Evolutionary conservation across 768 basidiomycete genomes (phyloP).

Genomic region (Pleurotus platypus): DNA sequence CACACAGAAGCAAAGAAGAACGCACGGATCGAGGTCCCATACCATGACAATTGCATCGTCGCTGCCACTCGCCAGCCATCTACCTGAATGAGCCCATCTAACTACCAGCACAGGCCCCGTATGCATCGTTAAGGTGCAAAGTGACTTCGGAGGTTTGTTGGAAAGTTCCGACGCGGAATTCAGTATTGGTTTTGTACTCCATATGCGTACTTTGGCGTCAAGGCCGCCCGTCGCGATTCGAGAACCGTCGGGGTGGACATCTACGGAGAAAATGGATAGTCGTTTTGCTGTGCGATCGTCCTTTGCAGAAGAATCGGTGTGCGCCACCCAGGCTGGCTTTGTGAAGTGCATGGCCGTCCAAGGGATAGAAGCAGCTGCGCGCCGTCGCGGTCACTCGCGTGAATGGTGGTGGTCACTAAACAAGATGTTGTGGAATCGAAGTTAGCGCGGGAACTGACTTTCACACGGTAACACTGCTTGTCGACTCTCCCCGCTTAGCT

Average conservation of each 20-base stretch:
- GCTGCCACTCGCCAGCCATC: slow-evolving; percentile 93
- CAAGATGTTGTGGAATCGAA: too few species aligned
- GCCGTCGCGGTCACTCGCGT: too few species aligned
- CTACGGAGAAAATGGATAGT: slow-evolving; percentile 86
- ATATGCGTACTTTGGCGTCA: slow-evolving; percentile 94
- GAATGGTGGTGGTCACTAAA: too few species aligned
- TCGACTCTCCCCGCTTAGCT: too few species aligned
- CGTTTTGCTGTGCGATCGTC: slow-evolving; percentile 60
- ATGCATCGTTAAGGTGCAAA: slow-evolving; percentile 92
- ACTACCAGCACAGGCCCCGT: slow-evolving; percentile 90
- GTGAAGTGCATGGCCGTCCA: slow-evolving; percentile 67
- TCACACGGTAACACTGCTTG: too few species aligned
- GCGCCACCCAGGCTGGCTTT: slow-evolving; percentile 76
- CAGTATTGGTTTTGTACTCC: slow-evolving; percentile 96
- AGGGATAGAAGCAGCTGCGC: too few species aligned
- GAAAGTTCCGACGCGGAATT: slow-evolving; percentile 62
- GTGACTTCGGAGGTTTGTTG: slow-evolving; percentile 74
- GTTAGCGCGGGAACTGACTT: too few species aligned
- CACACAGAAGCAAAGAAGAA: slow-evolving; percentile 17
- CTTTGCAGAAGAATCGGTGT: slow-evolving; percentile 66
- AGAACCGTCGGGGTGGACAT: slow-evolving; percentile 94
- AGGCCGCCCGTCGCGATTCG: slow-evolving; percentile 97
- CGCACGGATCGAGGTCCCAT: slow-evolving; percentile 96
- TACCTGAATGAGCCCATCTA: slow-evolving; percentile 90
- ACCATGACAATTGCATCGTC: slow-evolving; percentile 96